phyloP scores from a whole-genome alignment of 768 basidiomycete genomes.

The Leucosporidium creatinivorum region DNA sequence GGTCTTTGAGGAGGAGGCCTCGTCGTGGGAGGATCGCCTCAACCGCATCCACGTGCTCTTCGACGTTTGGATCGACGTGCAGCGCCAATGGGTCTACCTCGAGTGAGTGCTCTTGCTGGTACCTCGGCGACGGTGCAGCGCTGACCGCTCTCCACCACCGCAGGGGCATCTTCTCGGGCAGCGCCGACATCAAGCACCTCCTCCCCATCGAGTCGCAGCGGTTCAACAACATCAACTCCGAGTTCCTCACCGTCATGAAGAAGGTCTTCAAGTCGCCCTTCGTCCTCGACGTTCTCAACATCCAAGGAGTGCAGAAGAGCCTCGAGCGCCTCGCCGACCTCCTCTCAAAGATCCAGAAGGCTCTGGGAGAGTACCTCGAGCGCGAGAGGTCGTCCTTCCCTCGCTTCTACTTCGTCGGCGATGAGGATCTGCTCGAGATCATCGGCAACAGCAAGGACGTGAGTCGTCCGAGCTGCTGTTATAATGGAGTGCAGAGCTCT shows the following conservation, averaged over 20 bases:
- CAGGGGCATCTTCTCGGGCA: slow-evolving; percentile 92
- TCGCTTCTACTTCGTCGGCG: slow-evolving; percentile 98
- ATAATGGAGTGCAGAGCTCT: not conserved
- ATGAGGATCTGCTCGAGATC: slow-evolving; percentile 96
- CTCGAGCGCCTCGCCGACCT: slow-evolving; percentile 92
- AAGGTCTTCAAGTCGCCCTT: slow-evolving; percentile 99
- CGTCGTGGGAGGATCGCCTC: slow-evolving; percentile 33
- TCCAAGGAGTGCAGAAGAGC: slow-evolving; percentile 91
- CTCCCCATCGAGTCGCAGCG: slow-evolving; percentile 86
- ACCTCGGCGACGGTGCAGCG: not conserved
- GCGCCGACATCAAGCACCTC: slow-evolving; percentile 97
- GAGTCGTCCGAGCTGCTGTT: not conserved
- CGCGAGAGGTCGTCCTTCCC: slow-evolving; percentile 96
- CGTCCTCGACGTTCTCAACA: slow-evolving; percentile 92
- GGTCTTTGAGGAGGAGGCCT: slow-evolving; percentile 52
- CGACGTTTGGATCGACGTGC: slow-evolving; percentile 99
- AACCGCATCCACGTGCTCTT: slow-evolving; percentile 95
- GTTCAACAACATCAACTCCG: slow-evolving; percentile 96
- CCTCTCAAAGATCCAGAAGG: slow-evolving; percentile 97
- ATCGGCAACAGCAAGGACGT: slow-evolving; percentile 97
- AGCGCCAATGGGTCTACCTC: slow-evolving; percentile 98
- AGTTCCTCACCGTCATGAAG: slow-evolving; percentile 98
- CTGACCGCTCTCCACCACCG: not conserved
- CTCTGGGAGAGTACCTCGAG: slow-evolving; percentile 95
- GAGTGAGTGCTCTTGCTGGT: slow-evolving; percentile 46